Conservation (phyloP, 2,329 filamentous ascomycete species). For the Phialemonium atrogriseum region DNA sequence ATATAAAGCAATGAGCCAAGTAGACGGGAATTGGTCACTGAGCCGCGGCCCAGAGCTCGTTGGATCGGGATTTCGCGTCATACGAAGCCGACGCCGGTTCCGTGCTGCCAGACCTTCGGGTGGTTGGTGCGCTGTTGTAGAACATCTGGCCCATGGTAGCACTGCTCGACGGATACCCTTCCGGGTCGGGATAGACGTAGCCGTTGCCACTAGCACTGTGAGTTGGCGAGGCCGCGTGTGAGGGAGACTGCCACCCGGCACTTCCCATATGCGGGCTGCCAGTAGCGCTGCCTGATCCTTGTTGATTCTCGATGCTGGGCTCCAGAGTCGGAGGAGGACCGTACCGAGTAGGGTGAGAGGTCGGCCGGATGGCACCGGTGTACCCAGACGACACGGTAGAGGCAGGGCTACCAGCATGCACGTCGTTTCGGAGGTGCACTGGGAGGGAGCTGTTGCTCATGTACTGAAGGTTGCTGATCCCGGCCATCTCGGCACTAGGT, state of each 20-base stretch:
- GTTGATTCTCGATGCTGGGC: conserved; percentile 71
- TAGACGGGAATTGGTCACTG: conserved; percentile 26
- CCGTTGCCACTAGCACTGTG: conserved; percentile 51
- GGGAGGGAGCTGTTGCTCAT: conserved; percentile 73
- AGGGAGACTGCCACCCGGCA: conserved; percentile 80
- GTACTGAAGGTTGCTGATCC: conserved; percentile 63
- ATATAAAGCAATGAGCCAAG: background rate
- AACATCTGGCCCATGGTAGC: conserved; percentile 64
- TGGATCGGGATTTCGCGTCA: conserved; percentile 50
- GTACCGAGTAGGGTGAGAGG: conserved; percentile 77
- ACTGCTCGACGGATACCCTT: conserved; percentile 55
- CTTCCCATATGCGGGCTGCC: conserved; percentile 80
- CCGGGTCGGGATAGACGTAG: conserved; percentile 78
- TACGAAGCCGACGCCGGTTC: conserved; percentile 55
- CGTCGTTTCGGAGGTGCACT: conserved; percentile 69
- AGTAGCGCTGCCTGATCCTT: conserved; percentile 59
- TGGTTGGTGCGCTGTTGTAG: conserved; percentile 55
- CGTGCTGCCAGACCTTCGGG: conserved; percentile 67
- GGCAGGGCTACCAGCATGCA: conserved; percentile 61
- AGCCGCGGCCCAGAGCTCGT: conserved; percentile 43
- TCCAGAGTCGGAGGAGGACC: conserved; percentile 81
- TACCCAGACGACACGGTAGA: conserved; percentile 58
- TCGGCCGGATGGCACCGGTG: conserved; percentile 54
- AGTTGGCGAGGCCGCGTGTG: conserved; percentile 63
- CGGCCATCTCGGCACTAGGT: conserved; percentile 65